Conservation (phyloP, 106 monocot species). For the Dendrobium officinale region DNA sequence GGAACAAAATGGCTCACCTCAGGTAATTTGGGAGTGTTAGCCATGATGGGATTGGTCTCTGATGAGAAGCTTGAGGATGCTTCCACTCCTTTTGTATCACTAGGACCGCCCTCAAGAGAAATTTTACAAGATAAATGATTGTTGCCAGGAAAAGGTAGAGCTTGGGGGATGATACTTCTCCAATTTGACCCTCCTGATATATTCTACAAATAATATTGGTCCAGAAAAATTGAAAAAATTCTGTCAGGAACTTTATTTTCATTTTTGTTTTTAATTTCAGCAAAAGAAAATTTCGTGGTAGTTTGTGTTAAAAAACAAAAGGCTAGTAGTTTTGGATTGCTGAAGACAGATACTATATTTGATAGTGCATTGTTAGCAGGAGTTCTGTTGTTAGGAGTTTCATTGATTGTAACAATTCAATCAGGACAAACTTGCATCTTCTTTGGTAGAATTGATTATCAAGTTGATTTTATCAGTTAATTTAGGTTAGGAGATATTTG, state of each 20-base stretch:
- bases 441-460: not conserved
- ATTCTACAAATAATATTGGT: constrained; percentile 19
- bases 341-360: no score
- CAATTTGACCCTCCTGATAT: constrained; percentile 39
- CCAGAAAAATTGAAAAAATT: not conserved
- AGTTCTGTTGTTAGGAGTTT: no score
- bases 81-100: constrained; percentile 49
- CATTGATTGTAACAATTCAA: no score
- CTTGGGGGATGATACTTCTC: constrained; percentile 46
- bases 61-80: constrained; percentile 35
- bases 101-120: constrained; percentile 41
- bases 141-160: constrained; percentile 15
- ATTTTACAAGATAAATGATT: constrained; percentile 48
- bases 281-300: no score
- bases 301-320: no score
- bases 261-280: no score
- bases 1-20: constrained; percentile 37
- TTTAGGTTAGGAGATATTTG: not conserved
- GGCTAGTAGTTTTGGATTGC: no score
- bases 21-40: constrained; percentile 23
- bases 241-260: not conserved
- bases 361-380: no score
- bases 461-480: not conserved
- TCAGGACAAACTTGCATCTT: no score
- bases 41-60: constrained; percentile 25